Conservation (phyloP, 2,329 filamentous ascomycete species). For the Aspergillus sergii region DNA sequence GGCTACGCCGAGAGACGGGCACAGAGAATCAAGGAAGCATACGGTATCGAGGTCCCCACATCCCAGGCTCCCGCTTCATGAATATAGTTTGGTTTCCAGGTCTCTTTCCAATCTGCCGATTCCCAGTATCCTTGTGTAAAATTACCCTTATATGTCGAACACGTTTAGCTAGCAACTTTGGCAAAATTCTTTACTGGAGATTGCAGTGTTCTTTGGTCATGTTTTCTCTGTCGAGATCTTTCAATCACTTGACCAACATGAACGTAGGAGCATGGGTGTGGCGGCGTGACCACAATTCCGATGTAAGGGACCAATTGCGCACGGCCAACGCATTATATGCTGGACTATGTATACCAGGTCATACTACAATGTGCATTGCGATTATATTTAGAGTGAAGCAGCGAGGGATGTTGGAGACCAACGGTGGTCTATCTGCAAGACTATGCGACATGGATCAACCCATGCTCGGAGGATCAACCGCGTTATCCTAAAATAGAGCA, state of each 20-base stretch:
- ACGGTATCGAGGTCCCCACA: slow-evolving; percentile 80
- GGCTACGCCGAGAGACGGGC: slow-evolving; percentile 84
- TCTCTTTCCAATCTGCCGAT: slow-evolving; percentile 22
- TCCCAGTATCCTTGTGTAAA: slow-evolving; percentile 31
- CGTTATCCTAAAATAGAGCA: not conserved
- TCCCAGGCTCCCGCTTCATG: slow-evolving; percentile 50
- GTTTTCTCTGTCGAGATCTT: slow-evolving; percentile 5
- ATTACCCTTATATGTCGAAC: slow-evolving; percentile 28
- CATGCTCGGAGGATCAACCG: not conserved
- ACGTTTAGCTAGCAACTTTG: slow-evolving; percentile 25
- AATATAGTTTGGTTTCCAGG: slow-evolving; percentile 27
- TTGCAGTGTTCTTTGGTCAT: slow-evolving; percentile 12
- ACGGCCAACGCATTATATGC: not conserved
- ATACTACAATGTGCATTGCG: not conserved
- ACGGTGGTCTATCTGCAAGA: not conserved
- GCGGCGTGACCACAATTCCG: not conserved
- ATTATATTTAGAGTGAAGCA: not conserved
- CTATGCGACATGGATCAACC: not conserved
- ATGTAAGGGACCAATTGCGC: not conserved
- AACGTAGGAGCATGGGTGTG: not conserved
- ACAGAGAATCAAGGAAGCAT: slow-evolving; percentile 80
- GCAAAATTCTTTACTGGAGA: slow-evolving; percentile 21
- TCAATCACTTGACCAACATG: not conserved
- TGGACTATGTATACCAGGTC: not conserved
- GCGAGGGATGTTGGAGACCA: not conserved